phyloP scores from a whole-genome alignment of 495 filamentous ascomycete genomes.

The Xylaria nigripes region DNA sequence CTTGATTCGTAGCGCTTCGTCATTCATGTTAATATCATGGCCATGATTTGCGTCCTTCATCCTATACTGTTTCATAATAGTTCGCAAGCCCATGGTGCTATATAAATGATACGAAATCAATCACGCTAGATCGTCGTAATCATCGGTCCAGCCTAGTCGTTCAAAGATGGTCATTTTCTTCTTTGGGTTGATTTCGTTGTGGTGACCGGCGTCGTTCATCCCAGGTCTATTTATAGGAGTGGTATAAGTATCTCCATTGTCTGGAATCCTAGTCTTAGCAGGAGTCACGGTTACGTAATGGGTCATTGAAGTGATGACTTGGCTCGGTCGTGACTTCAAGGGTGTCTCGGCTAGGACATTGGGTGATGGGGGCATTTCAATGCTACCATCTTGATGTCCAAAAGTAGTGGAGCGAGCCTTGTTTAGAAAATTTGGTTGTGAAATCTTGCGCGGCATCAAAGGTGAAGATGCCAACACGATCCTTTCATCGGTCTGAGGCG shows the following conservation, averaged over 20 bases:
- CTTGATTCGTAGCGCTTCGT: neutral
- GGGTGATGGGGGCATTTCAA: constrained; percentile 35
- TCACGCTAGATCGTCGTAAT: constrained; percentile 39
- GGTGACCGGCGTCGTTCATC: constrained; percentile 6
- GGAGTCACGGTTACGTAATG: constrained; percentile 16
- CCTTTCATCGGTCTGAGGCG: constrained; percentile 14
- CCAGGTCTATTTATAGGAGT: constrained; percentile 10
- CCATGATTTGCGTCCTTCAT: neutral
- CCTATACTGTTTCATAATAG: neutral
- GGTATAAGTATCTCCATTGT: constrained; percentile 29
- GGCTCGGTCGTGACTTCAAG: constrained; percentile 18
- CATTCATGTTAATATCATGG: too few relatives aligned
- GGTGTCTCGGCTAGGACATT: constrained; percentile 32
- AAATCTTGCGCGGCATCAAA: constrained; percentile 43
- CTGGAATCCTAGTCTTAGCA: constrained; percentile 35
- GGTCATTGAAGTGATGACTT: constrained; percentile 1
- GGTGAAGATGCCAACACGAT: constrained; percentile 33
- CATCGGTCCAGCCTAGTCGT: constrained; percentile 69
- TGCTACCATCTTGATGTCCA: constrained; percentile 17
- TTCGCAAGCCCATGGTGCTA: neutral
- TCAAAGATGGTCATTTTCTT: constrained; percentile 55
- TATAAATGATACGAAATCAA: neutral
- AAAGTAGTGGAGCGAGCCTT: constrained; percentile 7
- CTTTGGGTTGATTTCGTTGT: constrained; percentile 7
- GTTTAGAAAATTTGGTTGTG: constrained; percentile 27